Percentiles rank a stretch among this genome's conserved stretches.
These are phyloP conservation scores for Salvia sclarea DNA, from an alignment of 305 asterid genomes.

Conservation along the genomic window DNA sequence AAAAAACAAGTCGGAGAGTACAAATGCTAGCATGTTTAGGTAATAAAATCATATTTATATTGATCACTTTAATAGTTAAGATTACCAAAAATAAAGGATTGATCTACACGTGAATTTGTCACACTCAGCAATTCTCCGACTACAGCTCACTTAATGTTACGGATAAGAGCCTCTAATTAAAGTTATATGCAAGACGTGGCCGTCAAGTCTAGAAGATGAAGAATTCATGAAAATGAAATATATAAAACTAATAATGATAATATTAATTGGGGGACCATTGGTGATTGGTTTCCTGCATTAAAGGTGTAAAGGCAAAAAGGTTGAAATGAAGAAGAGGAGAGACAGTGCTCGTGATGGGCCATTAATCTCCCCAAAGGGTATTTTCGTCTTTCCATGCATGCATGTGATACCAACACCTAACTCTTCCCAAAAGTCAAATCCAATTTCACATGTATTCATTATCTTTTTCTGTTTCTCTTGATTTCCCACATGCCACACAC, in stretches of 20 bases:
- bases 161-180: not conserved
- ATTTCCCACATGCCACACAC: conserved; percentile 17
- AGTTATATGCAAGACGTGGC: conserved; percentile 17
- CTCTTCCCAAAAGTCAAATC: conserved; percentile 43
- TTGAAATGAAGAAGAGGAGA: conserved; percentile 1
- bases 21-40: no score
- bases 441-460: conserved; percentile 15
- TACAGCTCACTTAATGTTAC: not conserved
- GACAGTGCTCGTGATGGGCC: conserved; percentile 46
- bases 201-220: not conserved
- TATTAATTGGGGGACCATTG: conserved; percentile 19
- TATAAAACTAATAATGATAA: not conserved
- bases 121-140: not conserved
- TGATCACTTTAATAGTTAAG: no score
- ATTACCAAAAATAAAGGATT: not conserved
- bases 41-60: no score
- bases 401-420: conserved; percentile 52
- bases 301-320: conserved; percentile 40
- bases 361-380: conserved; percentile 28
- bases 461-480: conserved; percentile 5
- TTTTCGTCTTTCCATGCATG: conserved; percentile 18
- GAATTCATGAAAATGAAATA: conserved; percentile 25
- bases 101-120: not conserved
- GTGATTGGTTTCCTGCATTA: conserved; percentile 25
- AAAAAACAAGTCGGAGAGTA: no score